phyloP scores from a whole-genome alignment of 495 filamentous ascomycete genomes.

The Trichoderma asperelloides region DNA sequence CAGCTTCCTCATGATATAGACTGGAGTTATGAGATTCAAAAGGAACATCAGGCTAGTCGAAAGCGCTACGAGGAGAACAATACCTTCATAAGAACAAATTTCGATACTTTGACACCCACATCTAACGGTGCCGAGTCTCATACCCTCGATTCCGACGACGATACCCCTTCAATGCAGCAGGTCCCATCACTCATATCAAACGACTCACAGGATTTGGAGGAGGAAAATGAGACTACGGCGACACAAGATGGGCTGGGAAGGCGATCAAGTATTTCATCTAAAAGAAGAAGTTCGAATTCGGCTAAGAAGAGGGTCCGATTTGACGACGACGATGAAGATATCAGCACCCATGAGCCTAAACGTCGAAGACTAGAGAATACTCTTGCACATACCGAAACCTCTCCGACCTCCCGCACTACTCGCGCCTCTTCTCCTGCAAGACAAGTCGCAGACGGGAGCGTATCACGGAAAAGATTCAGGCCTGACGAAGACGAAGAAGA shows the following conservation, averaged over 20 bases:
- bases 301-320: background rate
- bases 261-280: background rate
- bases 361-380: background rate
- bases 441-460: background rate
- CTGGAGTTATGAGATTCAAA: background rate
- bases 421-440: background rate
- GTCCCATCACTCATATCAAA: background rate
- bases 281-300: background rate
- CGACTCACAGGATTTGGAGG: background rate
- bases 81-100: background rate
- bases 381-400: background rate
- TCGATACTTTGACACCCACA: background rate
- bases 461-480: background rate
- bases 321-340: background rate
- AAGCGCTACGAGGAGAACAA: background rate
- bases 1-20: background rate
- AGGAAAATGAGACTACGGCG: background rate
- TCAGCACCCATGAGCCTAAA: background rate
- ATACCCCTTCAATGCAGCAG: background rate
- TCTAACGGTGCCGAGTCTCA: background rate
- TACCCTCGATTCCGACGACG: background rate
- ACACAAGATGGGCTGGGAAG: background rate
- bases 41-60: background rate
- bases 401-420: background rate
- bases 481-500: background rate